Percentiles rank a stretch among this genome's conserved stretches.
Evolutionary conservation across 306 rosid species (phyloP).

Genomic region (Cucurbita ficifolia): DNA sequence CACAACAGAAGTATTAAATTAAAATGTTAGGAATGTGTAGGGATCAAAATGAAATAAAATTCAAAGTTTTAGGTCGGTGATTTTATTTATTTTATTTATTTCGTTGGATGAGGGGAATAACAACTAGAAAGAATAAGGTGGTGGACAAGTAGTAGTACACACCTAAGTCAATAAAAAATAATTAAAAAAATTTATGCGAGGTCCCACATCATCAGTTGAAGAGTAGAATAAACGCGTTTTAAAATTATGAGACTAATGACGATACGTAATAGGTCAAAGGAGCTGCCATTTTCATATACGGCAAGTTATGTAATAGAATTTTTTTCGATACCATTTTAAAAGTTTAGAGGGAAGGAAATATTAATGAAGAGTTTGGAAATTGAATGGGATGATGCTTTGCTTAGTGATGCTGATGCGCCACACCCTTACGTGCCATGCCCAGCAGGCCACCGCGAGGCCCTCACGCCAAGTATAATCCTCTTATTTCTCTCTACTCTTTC

Average conservation of each 20-base stretch:
- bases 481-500: slow-evolving; percentile 1
- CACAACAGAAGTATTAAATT: too few species aligned
- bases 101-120: neutral
- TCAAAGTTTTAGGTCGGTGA: neutral
- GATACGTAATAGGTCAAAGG: too few species aligned
- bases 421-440: slow-evolving; percentile 33
- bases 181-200: too few species aligned
- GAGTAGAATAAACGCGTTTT: too few species aligned
- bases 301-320: too few species aligned
- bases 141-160: slow-evolving; percentile 12
- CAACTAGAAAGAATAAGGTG: neutral
- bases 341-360: neutral
- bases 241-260: too few species aligned
- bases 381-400: slow-evolving; percentile 36
- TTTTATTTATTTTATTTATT: neutral
- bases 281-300: too few species aligned
- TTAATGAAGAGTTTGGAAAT: neutral
- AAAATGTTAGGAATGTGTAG: too few species aligned
- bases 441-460: slow-evolving; percentile 19
- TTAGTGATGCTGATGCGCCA: slow-evolving; percentile 33
- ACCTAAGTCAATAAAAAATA: neutral
- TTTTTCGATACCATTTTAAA: too few species aligned
- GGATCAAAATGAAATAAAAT: too few species aligned
- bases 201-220: too few species aligned
- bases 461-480: slow-evolving; percentile 54